Conservation (phyloP, 2,329 filamentous ascomycete species). For the Meredithiella fracta region DNA sequence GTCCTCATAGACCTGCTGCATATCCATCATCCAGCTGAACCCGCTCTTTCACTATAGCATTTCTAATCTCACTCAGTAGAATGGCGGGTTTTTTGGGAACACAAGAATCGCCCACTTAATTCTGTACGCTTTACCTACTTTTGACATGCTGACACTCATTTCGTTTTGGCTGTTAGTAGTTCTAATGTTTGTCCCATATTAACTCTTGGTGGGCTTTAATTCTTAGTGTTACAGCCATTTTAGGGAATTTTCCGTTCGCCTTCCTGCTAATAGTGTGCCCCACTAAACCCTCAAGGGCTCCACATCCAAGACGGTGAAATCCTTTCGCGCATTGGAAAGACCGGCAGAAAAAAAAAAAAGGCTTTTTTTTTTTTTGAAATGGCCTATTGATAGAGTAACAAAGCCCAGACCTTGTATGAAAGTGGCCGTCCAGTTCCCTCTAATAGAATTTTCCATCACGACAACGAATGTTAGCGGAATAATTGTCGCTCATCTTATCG, state of each 20-base stretch:
- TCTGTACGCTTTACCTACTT: neutral
- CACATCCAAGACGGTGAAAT: neutral
- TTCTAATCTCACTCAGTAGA: neutral
- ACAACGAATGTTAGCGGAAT: neutral
- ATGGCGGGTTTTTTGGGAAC: neutral
- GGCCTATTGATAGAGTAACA: neutral
- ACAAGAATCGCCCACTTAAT: neutral
- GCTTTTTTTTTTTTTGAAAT: slow-evolving; percentile 7
- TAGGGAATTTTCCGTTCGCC: neutral
- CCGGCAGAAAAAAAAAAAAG: slow-evolving; percentile 15
- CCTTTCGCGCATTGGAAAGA: neutral
- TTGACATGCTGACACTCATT: no score
- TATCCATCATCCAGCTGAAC: neutral
- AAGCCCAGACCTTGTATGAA: neutral
- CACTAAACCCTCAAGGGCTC: neutral
- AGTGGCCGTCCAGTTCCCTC: no score
- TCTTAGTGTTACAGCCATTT: neutral
- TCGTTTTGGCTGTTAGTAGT: no score
- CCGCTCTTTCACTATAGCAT: slow-evolving; percentile 3
- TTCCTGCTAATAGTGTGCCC: neutral
- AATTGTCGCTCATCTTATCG: neutral
- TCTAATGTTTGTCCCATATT: neutral
- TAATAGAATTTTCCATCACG: neutral
- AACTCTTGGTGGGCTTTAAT: neutral
- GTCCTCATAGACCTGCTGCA: slow-evolving; percentile 1